Conservation (phyloP, 345 rosid species). For the Salix caprea region DNA sequence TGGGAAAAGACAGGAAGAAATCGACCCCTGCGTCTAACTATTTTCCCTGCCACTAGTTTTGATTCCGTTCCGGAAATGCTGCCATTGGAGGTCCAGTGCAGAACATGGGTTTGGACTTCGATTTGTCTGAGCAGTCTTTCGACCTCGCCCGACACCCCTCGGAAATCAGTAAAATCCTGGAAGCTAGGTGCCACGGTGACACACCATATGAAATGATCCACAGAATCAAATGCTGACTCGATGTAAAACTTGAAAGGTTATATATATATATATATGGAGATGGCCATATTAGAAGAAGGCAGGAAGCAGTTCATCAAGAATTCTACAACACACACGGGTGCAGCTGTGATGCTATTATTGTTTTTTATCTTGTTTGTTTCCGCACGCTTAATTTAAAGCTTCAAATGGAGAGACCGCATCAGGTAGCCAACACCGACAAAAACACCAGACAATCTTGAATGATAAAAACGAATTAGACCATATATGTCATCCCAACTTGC, state of each 20-base stretch:
- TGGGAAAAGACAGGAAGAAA: not conserved
- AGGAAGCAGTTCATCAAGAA: not conserved
- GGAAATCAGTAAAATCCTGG: too few species aligned
- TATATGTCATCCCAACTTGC: conserved; percentile 82
- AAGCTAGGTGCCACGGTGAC: too few species aligned
- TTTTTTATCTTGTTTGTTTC: not conserved
- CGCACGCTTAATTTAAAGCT: not conserved
- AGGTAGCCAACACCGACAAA: not conserved
- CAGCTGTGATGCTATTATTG: not conserved
- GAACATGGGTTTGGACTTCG: too few species aligned
- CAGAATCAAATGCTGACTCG: too few species aligned
- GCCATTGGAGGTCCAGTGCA: not conserved
- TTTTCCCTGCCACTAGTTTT: not conserved
- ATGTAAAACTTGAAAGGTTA: not conserved
- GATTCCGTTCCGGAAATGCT: not conserved
- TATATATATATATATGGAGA: not conserved
- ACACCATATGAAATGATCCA: too few species aligned
- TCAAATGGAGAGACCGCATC: not conserved
- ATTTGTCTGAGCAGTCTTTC: too few species aligned
- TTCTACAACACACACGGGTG: not conserved
- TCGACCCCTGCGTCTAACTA: not conserved
- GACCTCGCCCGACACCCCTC: too few species aligned
- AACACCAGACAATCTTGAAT: not conserved
- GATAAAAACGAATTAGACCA: conserved; percentile 44
- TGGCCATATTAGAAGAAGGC: not conserved